Evolutionary conservation across 306 rosid species (phyloP).

Genomic region (Vicia sativa): DNA sequence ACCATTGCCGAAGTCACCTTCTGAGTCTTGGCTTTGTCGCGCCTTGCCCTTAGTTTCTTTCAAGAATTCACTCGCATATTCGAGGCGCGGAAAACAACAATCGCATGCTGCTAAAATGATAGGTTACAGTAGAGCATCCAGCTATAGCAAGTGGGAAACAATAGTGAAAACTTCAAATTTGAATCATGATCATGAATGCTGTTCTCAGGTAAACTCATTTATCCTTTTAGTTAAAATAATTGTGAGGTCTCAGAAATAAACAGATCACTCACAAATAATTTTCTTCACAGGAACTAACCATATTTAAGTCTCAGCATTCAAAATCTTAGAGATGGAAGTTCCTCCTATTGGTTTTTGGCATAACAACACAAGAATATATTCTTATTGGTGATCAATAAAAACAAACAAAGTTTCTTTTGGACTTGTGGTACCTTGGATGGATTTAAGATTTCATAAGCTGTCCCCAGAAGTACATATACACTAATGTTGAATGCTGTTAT

Average conservation of each 20-base stretch:
- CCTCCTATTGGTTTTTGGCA: constrained; percentile 28
- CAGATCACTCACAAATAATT: constrained; percentile 22
- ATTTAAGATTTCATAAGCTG: constrained; percentile 25
- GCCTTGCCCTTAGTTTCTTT: constrained; percentile 69
- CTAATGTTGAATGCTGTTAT: not conserved
- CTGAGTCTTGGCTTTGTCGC: constrained; percentile 93
- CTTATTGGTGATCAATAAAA: constrained; percentile 29
- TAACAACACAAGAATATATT: constrained; percentile 25
- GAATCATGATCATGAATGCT: constrained; percentile 63
- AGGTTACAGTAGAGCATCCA: constrained; percentile 50
- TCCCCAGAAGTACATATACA: constrained; percentile 26
- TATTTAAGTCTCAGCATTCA: constrained; percentile 63
- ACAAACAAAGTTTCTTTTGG: constrained; percentile 30
- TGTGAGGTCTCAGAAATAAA: constrained; percentile 6
- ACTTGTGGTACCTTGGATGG: constrained; percentile 21
- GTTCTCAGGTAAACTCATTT: constrained; percentile 69
- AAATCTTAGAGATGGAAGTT: constrained; percentile 48
- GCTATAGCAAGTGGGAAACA: constrained; percentile 88
- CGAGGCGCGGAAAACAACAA: constrained; percentile 37
- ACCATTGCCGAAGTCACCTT: constrained; percentile 87
- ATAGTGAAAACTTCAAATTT: constrained; percentile 75
- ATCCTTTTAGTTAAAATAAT: constrained; percentile 7
- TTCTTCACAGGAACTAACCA: constrained; percentile 65
- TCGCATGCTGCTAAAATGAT: constrained; percentile 43
- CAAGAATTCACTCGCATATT: constrained; percentile 42